These are phyloP conservation scores for Carex cristatella DNA, from an alignment of 176 grass and related monocot species.

Conservation along the genomic window DNA sequence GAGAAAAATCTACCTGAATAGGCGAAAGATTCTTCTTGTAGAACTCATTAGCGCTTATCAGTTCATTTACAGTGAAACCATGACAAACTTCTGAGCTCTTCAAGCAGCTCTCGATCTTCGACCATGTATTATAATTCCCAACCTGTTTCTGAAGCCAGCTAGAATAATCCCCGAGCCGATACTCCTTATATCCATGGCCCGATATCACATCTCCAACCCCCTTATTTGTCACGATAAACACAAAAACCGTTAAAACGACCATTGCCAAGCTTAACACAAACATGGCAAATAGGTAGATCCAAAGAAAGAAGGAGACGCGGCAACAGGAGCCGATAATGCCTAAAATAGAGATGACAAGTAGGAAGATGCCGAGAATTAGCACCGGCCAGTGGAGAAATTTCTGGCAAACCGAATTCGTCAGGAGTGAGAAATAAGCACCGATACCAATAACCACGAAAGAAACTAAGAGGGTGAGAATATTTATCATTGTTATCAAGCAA, in stretches of 20 bases:
- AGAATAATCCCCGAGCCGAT: constrained; percentile 64
- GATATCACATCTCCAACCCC: constrained; percentile 32
- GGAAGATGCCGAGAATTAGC: constrained; percentile 34
- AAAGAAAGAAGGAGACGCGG: constrained; percentile 42
- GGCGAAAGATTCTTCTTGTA: constrained; percentile 53
- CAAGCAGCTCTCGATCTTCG: constrained; percentile 53
- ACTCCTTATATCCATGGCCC: constrained; percentile 41
- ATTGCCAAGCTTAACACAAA: constrained; percentile 53
- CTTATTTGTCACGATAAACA: constrained; percentile 49
- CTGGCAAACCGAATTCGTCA: constrained; percentile 42
- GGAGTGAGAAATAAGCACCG: constrained; percentile 30
- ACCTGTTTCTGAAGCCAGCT: constrained; percentile 51
- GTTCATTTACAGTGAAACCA: constrained; percentile 5
- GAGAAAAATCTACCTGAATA: constrained; percentile 37
- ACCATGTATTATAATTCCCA: constrained; percentile 44
- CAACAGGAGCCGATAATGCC: constrained; percentile 50
- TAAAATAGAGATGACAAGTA: constrained; percentile 48
- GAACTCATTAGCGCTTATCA: constrained; percentile 40
- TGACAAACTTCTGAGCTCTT: constrained; percentile 40
- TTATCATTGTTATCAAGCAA: constrained; percentile 39
- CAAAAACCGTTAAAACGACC: constrained; percentile 48
- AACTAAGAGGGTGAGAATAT: constrained; percentile 31
- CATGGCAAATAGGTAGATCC: constrained; percentile 41
- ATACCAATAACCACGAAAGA: constrained; percentile 39
- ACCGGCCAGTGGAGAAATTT: constrained; percentile 33